Evolutionary conservation across 2,329 filamentous ascomycete species (phyloP), one percentile per base, ranked within the genome.

Genomic region (Pyrenophora teres): DNA sequence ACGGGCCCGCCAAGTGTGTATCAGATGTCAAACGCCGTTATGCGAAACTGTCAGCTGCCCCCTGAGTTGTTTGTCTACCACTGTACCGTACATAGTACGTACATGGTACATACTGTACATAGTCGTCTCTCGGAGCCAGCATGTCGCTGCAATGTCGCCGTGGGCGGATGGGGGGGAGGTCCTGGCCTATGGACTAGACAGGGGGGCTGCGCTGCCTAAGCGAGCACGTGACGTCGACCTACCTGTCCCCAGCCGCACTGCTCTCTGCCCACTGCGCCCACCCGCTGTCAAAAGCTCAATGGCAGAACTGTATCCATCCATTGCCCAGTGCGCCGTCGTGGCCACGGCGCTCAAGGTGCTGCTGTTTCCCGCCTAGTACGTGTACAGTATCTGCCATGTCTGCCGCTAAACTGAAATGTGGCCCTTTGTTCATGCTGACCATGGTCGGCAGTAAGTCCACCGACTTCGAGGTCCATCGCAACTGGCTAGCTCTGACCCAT

Each of bases 401-500:
- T n/a, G n/a, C n/a, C n/a, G n/a, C n/a, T n/a, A n/a, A n/a, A 13
- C 19, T 37, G n/a, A 41, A 32, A 46, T 25, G 6, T 37, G 21
- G 23, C 19, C 48, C 25, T 32, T 41, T 36, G 18, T 52, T 50
- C 39, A 50, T 56, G 54, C 65, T 71, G 57, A 73, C 64, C 52
- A 47, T 54, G 59, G 59, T 45, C 38, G 49, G 52, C 75, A 97
- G 92, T 81, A 97, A 96, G 81, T 99, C 94, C 5, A 99, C 94
- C 64, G 94, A 99, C 75, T 99, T 99, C 68, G 94, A 99, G 76
- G 94, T 99, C 48, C 94, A 99, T 77, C 87, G 94, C 61, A 99
- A 99, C 79, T 99, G 94, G 94, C 86, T 99, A 35, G 94, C 94
- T 58, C 91, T 97, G 64, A 97, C 94, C 4, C 82, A 96, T 76